Base-by-base conservation (phyloP, 768 basidiomycete species). In the Saitozyma podzolica region DNA sequence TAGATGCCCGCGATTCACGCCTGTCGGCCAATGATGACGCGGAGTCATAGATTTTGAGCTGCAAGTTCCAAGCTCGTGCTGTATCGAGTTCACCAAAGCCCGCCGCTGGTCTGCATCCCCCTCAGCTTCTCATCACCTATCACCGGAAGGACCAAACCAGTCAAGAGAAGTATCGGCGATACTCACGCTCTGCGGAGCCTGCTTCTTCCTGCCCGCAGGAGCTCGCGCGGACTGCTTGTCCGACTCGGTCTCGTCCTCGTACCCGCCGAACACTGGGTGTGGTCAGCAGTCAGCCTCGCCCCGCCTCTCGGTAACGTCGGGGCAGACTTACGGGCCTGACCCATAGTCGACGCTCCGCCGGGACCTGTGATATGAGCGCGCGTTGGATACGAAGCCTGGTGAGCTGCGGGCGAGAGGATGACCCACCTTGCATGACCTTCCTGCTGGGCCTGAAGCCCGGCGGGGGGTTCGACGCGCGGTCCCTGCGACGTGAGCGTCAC, bases 341-440 rank as follows among this genome's bases (percentile, higher is more conserved):
- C 72, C 64, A 76, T 71, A 7, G 67, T 55, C 5, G 72, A 72
- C 40, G 64, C 65, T 11, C 74, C 74, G 6, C 74, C 74, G 9
- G 74, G 74, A 40, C 63, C 74, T 75, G 45, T 3, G 14, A 48
- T 0, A 40, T 61, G 52, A 61, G 60, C 58, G 29, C 13, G 39
- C 54, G 45, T 17, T 37, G 9, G 45, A n/a, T 13, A 14, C 37
- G 13, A 10, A 49, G 45, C 51, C 49, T 0, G 9, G 48, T 13
- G n/a, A 39, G 10, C 1, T 6, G n/a, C 19, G 49, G 9, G 19
- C 40, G 8, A 54, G 5, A 37, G 41, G 6, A 13, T 2, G 6
- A 58, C 73, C 64, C 51, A 75, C 76, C 73, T 54, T 78, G 73
- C 48, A 75, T 64, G 45, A 78, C 77, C 59, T 78, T 78, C 17